Percentiles rank a stretch among this genome's conserved stretches.
Evolutionary conservation across 1,139 yeast species (phyloP).

Genomic region (Suhomyces anneliseae): DNA sequence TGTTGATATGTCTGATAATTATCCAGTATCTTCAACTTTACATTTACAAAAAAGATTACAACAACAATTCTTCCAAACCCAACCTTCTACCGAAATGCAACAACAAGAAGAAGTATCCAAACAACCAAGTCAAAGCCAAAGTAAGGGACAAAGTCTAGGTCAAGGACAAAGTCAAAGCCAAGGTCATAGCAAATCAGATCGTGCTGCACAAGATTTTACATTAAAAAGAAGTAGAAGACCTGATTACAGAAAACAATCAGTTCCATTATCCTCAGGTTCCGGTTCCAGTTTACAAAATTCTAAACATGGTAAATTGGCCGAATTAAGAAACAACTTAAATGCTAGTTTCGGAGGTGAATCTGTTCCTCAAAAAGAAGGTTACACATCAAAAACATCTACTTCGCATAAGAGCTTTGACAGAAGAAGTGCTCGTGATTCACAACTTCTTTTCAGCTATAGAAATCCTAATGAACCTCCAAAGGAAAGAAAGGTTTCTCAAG

Average conservation of each 20-base stretch:
- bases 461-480: slow-evolving; percentile 19
- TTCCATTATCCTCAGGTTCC: slow-evolving; percentile 11
- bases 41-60: slow-evolving; percentile 18
- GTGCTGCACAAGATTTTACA: slow-evolving; percentile 25
- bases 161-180: not conserved
- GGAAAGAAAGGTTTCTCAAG: not conserved
- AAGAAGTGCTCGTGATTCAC: slow-evolving; percentile 28
- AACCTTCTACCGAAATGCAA: not conserved
- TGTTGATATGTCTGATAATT: not conserved
- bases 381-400: slow-evolving; percentile 5
- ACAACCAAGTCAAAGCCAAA: not conserved
- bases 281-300: slow-evolving; percentile 33
- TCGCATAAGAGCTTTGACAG: slow-evolving; percentile 11
- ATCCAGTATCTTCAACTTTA: slow-evolving; percentile 14
- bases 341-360: slow-evolving; percentile 13
- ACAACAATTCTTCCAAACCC: slow-evolving; percentile 16
- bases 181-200: not conserved
- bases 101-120: slow-evolving; percentile 5
- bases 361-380: slow-evolving; percentile 7
- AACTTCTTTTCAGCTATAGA: slow-evolving; percentile 33
- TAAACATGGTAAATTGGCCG: slow-evolving; percentile 36
- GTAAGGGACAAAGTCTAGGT: not conserved
- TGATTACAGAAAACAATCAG: slow-evolving; percentile 37
- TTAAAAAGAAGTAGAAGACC: slow-evolving; percentile 43
- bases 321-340: slow-evolving; percentile 30